These are phyloP conservation scores for Stromatinia cepivora DNA, from an alignment of 2,329 filamentous ascomycete genomes.

Conservation along the genomic window DNA sequence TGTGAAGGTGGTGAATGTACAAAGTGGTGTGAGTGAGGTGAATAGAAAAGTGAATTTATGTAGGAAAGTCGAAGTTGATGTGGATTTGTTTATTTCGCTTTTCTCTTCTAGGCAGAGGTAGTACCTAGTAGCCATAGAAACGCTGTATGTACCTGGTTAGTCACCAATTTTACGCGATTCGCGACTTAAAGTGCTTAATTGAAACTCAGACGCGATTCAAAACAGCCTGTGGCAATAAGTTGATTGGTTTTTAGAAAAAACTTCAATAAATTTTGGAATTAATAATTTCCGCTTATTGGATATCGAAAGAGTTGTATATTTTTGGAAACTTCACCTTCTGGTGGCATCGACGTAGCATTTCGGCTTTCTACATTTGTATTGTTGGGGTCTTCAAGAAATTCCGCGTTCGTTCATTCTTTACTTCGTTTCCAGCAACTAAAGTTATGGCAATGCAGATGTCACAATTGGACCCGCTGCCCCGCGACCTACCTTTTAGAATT, in stretches of 20 bases:
- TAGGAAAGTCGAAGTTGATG: neutral
- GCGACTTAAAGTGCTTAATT: constrained; percentile 4
- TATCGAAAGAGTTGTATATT: neutral
- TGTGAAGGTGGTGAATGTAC: neutral
- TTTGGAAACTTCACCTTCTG: neutral
- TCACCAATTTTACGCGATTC: constrained; percentile 19
- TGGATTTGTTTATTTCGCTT: constrained; percentile 19
- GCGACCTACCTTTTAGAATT: constrained; percentile 85
- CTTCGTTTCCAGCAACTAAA: constrained; percentile 5
- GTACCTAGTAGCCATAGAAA: constrained; percentile 23
- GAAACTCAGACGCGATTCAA: constrained; percentile 9
- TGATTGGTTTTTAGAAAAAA: neutral
- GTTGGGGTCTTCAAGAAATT: neutral
- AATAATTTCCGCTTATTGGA: neutral
- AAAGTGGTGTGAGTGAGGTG: neutral
- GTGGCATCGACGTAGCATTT: neutral
- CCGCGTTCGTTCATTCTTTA: constrained; percentile 4
- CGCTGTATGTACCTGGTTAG: neutral
- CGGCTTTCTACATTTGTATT: neutral
- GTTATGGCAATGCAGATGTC: constrained; percentile 60
- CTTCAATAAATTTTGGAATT: neutral
- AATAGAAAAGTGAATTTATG: neutral
- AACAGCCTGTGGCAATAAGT: neutral
- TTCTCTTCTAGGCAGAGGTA: neutral
- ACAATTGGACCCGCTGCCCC: constrained; percentile 83